Evolutionary conservation across 1,139 yeast species (phyloP), one percentile per base, ranked within the genome.

Genomic region (Pichiaceae sp.): DNA sequence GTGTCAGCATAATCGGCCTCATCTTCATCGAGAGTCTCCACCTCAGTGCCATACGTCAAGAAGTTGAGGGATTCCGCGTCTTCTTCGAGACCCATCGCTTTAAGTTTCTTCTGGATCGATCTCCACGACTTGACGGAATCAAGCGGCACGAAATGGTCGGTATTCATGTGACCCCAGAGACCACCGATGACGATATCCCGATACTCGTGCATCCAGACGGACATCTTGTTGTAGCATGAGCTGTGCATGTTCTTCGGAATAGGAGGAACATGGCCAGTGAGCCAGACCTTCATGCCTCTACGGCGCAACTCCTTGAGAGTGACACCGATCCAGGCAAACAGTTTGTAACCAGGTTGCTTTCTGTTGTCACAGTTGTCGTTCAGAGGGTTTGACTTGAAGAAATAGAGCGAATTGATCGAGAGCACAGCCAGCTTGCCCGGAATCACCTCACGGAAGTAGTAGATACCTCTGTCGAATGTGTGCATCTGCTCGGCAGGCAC

Each of bases 261-360:
- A 3, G 95, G 94, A 3, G 95, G 95, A 12, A 85, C 95, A 61
- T 85, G 95, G 2, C 95, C 95, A 33, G 78, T 64, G 23, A 85
- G 59, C 95, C 95, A 85, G 8, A 81, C 93, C 57, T 84, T 84
- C 78, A 85, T 78, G 17, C 73, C 70, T 45, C 93, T 64, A n/a
- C 68, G 63, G 49, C 95, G 68, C 60, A 84, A 61, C 53, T 84
- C 94, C 50, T 78, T 72, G 43, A 85, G 64, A 2, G 79, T 79
- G 35, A 72, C 69, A 3, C 93, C 91, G 12, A 85, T 60, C 95
- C 95, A 85, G 42, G 77, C 68, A 47, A 84, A 72, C 40, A 82
- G 63, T 50, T 76, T 72, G 55, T 79, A 81, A 0, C 95, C 95
- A 1, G 95, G 94, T 49, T 85, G 81, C 45, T 75, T 78, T 43